Base-by-base conservation (phyloP, 768 basidiomycete genomes). In the Phallus indusiatus region DNA sequence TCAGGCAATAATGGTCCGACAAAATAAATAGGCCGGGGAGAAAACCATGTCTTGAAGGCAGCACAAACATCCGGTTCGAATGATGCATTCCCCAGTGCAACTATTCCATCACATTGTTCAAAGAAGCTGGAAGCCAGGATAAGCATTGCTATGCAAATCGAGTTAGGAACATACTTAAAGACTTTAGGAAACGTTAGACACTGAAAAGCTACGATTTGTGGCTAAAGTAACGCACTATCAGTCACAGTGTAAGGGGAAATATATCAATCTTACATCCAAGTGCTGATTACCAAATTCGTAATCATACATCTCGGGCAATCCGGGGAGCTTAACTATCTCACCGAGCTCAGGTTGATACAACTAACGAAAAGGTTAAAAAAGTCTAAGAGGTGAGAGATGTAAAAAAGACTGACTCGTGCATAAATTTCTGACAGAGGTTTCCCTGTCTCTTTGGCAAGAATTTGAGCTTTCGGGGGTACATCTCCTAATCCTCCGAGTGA, bases 231-330 rank as follows among this genome's bases (percentile, higher is more conserved):
- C 20, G 2, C 12, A 36, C 36, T 24, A n/a, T 21, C 36, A 18
- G 7, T 7, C 18, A 21, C 24, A n/a, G 3, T 17, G 14, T 7
- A 42, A 36, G 33, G 35, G 33, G 10, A 16, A 8, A 14, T 33
- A 6, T 12, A 8, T 9, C 37, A 6, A 17, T 17, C 33, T 28
- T 33, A 55, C 24, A 21, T 36, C 8, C 17, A 53, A 47, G 18
- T 59, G 42, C n/a, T 59, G 58, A 17, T 51, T n/a, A 10, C n/a
- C 16, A 5, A 20, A 49, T 48, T 60, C 59, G 37, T 55, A 60
- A 34, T 60, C 59, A 22, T 55, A 60, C 59, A 54, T 47, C 35
- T 42, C 42, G n/a, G 59, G 59, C 14, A 60, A n/a, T n/a, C 59
- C 59, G 5, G 59, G 59, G 5, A 60, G 20, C 16, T 24, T 54